Evolutionary conservation across 1,284 basidiomycete genomes (phyloP), one percentile per base, ranked within the genome.

Genomic region (Cutaneotrichosporon arboriforme): DNA sequence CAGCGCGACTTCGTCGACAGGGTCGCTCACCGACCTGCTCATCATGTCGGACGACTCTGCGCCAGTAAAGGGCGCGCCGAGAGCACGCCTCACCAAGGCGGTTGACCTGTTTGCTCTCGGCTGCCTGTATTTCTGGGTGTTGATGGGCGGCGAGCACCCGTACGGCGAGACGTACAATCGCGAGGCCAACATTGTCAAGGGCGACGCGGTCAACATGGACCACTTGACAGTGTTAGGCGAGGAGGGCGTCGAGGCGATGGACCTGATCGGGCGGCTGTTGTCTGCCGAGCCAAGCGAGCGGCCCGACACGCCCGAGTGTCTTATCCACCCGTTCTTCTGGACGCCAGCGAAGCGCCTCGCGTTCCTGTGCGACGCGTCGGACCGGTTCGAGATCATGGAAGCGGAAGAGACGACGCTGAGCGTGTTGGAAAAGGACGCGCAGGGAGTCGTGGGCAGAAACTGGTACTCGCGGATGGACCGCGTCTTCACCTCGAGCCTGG

Each of bases 291-390:
- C 90, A 4, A 78, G 78, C 42, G 78, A 81, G 54, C 78, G 91
- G 88, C 94, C 93, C 0, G 86, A 90, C 58, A 96, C 93, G 4
- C 82, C 83, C 12, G 84, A 84, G 34, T 90, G 88, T 68, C 79
- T 97, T 17, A 79, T 87, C 21, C 93, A 98, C 74, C 94, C 94
- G 0, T 96, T 90, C 79, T 99, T 97, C 79, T 99, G 94, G 96
- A 85, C 88, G 56, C 78, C 92, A 0, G 84, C 81, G 13, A 85
- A 88, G 61, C 82, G 93, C 34, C 78, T 99, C 3, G 84, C 82
- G 44, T 99, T 98, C 81, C 78, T 99, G 14, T 93, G 96, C 74
- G 94, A 98, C 62, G 90, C 91, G 0, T 97, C 91, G 0, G 94
- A 98, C 73, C 84, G 92, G 1, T 97, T 98, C 72, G 94, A 99